Percentiles rank a stretch among this genome's conserved stretches.
These are phyloP conservation scores for Penicillium concentricum DNA, from an alignment of 2,329 filamentous ascomycete species.

Conservation along the genomic window DNA sequence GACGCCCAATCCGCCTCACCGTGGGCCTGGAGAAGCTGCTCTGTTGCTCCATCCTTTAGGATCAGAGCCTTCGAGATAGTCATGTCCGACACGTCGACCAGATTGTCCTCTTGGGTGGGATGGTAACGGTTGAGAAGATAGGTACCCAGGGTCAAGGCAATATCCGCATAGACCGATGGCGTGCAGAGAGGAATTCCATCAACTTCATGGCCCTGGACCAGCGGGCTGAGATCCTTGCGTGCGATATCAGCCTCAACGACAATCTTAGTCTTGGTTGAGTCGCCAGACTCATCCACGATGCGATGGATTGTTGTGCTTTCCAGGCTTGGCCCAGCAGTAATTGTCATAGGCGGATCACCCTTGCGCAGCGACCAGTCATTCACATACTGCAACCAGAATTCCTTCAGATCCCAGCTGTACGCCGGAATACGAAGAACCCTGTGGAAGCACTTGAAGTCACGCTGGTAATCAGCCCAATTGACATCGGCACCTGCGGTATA, in stretches of 20 bases:
- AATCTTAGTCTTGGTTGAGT: background rate
- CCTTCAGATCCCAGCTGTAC: background rate
- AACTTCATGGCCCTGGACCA: conserved; percentile 24
- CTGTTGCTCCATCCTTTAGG: conserved; percentile 6
- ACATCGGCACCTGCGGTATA: background rate
- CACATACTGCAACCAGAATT: background rate
- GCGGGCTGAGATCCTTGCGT: conserved; percentile 13
- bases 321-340: background rate
- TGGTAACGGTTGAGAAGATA: conserved; percentile 15
- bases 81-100: conserved; percentile 25
- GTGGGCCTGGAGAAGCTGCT: conserved; percentile 14
- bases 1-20: conserved; percentile 14
- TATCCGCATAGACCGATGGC: conserved; percentile 26
- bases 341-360: too few relatives aligned
- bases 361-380: background rate
- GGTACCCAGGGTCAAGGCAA: conserved; percentile 20
- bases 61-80: conserved; percentile 24
- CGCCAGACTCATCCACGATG: background rate
- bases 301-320: background rate
- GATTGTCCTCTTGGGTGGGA: background rate
- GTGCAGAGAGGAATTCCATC: conserved; percentile 26
- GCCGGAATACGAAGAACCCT: background rate
- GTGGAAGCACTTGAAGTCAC: background rate
- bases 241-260: conserved; percentile 20
- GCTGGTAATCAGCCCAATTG: background rate